Evolutionary conservation across 2,329 filamentous ascomycete species (phyloP), one percentile per base, ranked within the genome.

Genomic region (Microascus cirrosus): DNA sequence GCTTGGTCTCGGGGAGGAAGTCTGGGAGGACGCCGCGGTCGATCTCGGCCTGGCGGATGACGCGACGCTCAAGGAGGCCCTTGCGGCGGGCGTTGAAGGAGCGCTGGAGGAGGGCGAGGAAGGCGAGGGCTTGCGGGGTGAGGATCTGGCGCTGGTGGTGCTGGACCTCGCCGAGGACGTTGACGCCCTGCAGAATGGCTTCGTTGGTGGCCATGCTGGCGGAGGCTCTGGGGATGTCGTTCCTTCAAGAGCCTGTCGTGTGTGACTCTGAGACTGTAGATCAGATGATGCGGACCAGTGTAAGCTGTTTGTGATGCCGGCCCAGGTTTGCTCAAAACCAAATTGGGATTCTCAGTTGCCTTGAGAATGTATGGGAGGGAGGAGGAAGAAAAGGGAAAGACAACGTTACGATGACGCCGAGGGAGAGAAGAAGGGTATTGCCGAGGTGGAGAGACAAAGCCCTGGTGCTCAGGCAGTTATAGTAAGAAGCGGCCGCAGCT

Each of bases 1-100:
- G 87, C 77, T 84, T 92, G 60, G 94, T 97, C 82, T 97, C 90
- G 60, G 92, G 90, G 57, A 97, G 83, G 79, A 99, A 97, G 74
- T 97, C 92, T 61, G 91, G 91, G 52, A 96, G 80, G 58, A 84
- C 75, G 64, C 94, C 94, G 70, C 87, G 87, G 78, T 97, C 93
- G 62, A 97, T 85, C 81, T 96, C 92, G 65, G 88, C 87, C 77
- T 97, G 94, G 69, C 93, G 89, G 64, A 86, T 77, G 66, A 87
- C 82, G 67, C 94, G 90, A 68, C 91, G 86, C 76, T 96, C 87
- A 58, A 99, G 84, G 51, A 99, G 84, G 54, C 81, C 79, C 79
- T 96, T 96, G 74, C 94, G 89, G 58, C 87, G 93, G 62, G 73
- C 77, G 73, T 97, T 95, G 82, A 97, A 97, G 63, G 91, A 90